Evolutionary conservation across 2,329 filamentous ascomycete genomes (phyloP), one percentile per base, ranked within the genome.

Genomic region (Basipetospora chlamydospora): DNA sequence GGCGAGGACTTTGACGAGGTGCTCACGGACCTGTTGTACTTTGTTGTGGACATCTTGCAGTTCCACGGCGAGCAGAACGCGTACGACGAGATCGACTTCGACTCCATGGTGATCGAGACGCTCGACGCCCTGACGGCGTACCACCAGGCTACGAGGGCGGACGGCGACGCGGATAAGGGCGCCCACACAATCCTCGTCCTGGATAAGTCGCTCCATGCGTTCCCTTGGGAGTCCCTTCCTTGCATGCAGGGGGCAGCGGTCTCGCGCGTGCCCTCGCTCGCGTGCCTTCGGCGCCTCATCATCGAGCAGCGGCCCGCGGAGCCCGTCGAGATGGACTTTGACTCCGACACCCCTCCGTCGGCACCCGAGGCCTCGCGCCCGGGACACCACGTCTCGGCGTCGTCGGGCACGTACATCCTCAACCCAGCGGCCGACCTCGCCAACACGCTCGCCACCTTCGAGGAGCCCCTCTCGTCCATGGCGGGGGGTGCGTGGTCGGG

Each of bases 61-160:
- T 96, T 98, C 56, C 84, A 94, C 47, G 90, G 90, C 12, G 92
- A 98, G 58, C 73, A 77, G 33, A 98, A 96, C 51, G 90, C 92
- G 0, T 95, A 95, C 56, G 90, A 98, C 47, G 90, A 98, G 59
- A 83, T 98, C 43, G 88, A 96, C 55, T 93, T 96, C 51, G 90
- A 98, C 44, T 62, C 70, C 46, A 92, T 98, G 73, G 76, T 87
- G 5, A 69, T 96, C 26, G 86, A 94, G 47, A 84, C 83, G 0
- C 70, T 85, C 26, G 88, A 95, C 56, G 84, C 86, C 2, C 61
- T 98, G 18, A 73, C 77, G 34, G 70, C 74, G 1, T 95, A 95
- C 50, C 78, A 94, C 48, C 66, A 61, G 17, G 59, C 62, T 0
- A 56, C 56, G 18, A 61, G 59, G 32, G 48, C 49, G 28, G 54